Percentiles rank a stretch among this genome's conserved stretches.
phyloP scores from a whole-genome alignment of 805 yeast species.

The Helenozyma rhizophorensis region DNA sequence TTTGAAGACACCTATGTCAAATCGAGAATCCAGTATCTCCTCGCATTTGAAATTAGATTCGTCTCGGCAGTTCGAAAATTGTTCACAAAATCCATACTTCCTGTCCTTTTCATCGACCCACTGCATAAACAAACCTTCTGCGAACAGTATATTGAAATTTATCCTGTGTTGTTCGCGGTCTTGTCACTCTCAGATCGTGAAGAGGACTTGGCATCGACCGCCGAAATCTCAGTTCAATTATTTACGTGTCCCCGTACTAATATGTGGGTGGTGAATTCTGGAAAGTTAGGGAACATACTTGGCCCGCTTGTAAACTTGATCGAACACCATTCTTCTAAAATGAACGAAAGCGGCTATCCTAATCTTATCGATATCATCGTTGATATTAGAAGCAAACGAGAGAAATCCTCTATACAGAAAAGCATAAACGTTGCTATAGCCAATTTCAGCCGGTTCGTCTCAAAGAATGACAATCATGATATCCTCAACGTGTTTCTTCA shows the following conservation, averaged over 20 bases:
- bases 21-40: slow-evolving; percentile 55
- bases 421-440: slow-evolving; percentile 30
- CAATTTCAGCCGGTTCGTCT: slow-evolving; percentile 25
- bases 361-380: slow-evolving; percentile 22
- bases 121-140: slow-evolving; percentile 46
- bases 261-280: slow-evolving; percentile 24
- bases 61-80: slow-evolving; percentile 48
- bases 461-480: slow-evolving; percentile 17
- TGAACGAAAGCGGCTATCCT: slow-evolving; percentile 33
- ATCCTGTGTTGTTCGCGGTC: slow-evolving; percentile 45
- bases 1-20: slow-evolving; percentile 4
- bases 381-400: slow-evolving; percentile 13
- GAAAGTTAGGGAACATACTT: slow-evolving; percentile 32
- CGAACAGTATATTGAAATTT: slow-evolving; percentile 50
- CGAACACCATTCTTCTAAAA: slow-evolving; percentile 33
- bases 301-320: slow-evolving; percentile 44
- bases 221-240: slow-evolving; percentile 34
- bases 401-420: slow-evolving; percentile 21
- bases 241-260: slow-evolving; percentile 41
- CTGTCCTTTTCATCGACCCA: slow-evolving; percentile 51
- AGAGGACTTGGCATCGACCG: slow-evolving; percentile 35
- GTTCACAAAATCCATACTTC: slow-evolving; percentile 47
- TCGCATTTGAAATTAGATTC: slow-evolving; percentile 57
- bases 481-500: slow-evolving; percentile 21
- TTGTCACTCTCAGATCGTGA: slow-evolving; percentile 50